Conservation (phyloP, 2,329 filamentous ascomycete genomes). For the Fusarium tanahbumbuense region DNA sequence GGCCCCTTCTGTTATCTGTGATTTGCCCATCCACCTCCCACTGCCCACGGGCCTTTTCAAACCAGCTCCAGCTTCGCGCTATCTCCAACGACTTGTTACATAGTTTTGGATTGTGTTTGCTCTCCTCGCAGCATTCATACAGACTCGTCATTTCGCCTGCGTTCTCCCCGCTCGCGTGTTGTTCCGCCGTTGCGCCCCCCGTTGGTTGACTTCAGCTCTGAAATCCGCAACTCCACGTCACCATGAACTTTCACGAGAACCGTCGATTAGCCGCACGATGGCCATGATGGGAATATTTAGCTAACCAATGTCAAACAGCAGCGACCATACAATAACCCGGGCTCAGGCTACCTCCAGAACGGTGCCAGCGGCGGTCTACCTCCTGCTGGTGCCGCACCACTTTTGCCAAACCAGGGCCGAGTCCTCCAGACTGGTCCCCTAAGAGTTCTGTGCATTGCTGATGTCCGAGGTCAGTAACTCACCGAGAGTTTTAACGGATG, state of each 20-base stretch:
- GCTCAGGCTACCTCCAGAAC: constrained; percentile 73
- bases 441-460: constrained; percentile 76
- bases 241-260: constrained; percentile 16
- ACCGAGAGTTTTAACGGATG: constrained; percentile 25
- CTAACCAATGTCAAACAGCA: constrained; percentile 50
- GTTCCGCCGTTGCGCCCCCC: constrained; percentile 36
- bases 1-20: constrained; percentile 32
- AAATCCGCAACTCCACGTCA: constrained; percentile 31
- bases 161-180: constrained; percentile 40
- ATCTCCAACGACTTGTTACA: constrained; percentile 1
- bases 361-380: constrained; percentile 64
- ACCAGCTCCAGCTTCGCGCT: constrained; percentile 15
- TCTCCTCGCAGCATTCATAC: background rate
- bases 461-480: constrained; percentile 71
- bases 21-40: constrained; percentile 23
- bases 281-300: background rate
- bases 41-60: constrained; percentile 2
- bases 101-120: background rate
- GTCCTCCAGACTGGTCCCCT: constrained; percentile 74
- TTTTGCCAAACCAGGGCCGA: constrained; percentile 75
- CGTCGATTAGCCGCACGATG: background rate
- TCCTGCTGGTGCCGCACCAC: constrained; percentile 70
- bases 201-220: constrained; percentile 30
- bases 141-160: constrained; percentile 6
- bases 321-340: constrained; percentile 62